Evolutionary conservation across 441 rosid species (phyloP).

Genomic region (Isatis lusitanica): DNA sequence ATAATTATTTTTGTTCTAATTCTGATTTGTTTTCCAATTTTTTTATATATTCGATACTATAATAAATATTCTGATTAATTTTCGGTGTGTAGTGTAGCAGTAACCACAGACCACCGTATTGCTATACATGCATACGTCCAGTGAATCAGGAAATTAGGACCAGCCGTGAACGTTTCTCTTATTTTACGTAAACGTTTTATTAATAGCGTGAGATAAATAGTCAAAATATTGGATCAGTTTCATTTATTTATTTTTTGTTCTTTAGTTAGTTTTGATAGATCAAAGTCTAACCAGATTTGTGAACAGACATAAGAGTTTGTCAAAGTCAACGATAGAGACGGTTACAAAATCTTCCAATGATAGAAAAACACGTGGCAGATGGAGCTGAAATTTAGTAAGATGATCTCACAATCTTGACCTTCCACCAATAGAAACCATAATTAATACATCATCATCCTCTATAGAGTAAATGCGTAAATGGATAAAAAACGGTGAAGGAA

Average conservation of each 20-base stretch:
- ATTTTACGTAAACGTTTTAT: neutral
- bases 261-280: neutral
- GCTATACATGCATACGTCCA: too few species aligned
- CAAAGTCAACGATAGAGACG: constrained; percentile 27
- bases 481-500: constrained; percentile 1
- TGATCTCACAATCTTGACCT: constrained; percentile 4
- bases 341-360: neutral
- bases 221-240: neutral
- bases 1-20: too few species aligned
- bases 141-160: neutral
- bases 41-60: too few species aligned
- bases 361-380: neutral
- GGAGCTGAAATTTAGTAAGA: neutral
- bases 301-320: neutral
- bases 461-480: constrained; percentile 23
- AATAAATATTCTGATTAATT: too few species aligned
- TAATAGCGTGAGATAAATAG: neutral
- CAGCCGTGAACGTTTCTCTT: neutral
- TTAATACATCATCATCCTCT: constrained; percentile 15
- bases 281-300: neutral
- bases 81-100: too few species aligned
- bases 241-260: too few species aligned
- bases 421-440: constrained; percentile 18
- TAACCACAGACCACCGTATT: too few species aligned
- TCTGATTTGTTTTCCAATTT: too few species aligned